A percentile compares a stretch with the other conserved stretches of the same genome.
phyloP scores from a whole-genome alignment of 768 basidiomycete species.

The Mycena metata region DNA sequence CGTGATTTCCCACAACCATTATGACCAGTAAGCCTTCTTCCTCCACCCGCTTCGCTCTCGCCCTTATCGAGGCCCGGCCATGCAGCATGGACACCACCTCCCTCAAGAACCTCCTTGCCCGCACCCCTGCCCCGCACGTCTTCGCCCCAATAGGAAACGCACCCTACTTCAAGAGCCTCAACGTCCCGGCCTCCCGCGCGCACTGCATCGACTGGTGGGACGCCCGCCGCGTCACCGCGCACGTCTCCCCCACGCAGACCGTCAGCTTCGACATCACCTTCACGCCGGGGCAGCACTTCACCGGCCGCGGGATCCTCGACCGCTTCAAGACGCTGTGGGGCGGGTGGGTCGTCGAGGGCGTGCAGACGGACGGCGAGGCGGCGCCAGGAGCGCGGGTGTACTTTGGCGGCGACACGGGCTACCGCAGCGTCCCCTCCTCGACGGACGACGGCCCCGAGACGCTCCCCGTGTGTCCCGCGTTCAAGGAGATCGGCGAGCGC shows the following conservation, averaged over 20 bases:
- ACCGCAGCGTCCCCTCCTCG: conserved; percentile 60
- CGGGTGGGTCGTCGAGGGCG: conserved; percentile 73
- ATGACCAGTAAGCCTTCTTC: conserved; percentile 58
- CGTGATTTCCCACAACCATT: conserved; percentile 72
- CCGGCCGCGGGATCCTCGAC: conserved; percentile 64
- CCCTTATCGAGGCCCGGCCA: no score
- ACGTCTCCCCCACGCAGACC: conserved; percentile 35
- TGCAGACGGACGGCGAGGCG: conserved; percentile 41
- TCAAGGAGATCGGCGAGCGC: conserved; percentile 74
- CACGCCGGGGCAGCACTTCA: conserved; percentile 76
- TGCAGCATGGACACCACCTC: conserved; percentile 64
- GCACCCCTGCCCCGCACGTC: conserved; percentile 59
- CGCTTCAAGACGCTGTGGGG: conserved; percentile 73
- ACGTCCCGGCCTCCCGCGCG: conserved; percentile 54
- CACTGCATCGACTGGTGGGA: conserved; percentile 80
- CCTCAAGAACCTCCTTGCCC: conserved; percentile 52
- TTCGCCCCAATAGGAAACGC: conserved; percentile 72
- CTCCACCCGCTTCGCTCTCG: no score
- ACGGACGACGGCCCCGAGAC: conserved; percentile 59
- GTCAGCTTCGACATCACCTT: conserved; percentile 64
- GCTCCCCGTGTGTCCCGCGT: conserved; percentile 78
- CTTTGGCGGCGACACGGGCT: conserved; percentile 82
- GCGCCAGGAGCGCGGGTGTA: no score
- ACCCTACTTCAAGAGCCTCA: conserved; percentile 55
- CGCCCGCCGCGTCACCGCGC: conserved; percentile 53